These are phyloP conservation scores for Alternaria infectoria DNA, from an alignment of 2,329 filamentous ascomycete genomes.

Conservation along the genomic window DNA sequence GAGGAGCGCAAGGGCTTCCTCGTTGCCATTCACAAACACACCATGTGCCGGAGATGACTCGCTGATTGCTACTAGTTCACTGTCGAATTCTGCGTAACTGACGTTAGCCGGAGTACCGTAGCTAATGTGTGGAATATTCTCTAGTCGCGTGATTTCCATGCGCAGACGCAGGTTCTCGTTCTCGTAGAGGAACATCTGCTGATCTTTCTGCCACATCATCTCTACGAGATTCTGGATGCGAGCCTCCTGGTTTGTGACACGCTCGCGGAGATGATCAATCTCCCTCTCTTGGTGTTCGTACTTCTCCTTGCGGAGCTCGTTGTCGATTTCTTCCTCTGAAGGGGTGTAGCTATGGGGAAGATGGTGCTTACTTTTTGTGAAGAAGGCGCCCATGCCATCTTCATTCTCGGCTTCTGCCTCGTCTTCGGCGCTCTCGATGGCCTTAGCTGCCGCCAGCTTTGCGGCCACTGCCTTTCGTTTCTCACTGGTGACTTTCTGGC, in stretches of 20 bases:
- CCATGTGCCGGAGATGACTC: constrained; percentile 12
- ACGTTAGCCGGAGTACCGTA: constrained; percentile 18
- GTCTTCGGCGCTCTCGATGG: constrained; percentile 14
- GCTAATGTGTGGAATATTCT: background rate
- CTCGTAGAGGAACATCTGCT: constrained; percentile 2
- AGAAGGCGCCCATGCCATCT: constrained; percentile 26
- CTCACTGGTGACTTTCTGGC: constrained; percentile 4
- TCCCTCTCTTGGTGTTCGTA: constrained; percentile 7
- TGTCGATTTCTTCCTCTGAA: background rate
- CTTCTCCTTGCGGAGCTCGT: background rate
- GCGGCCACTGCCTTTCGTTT: constrained; percentile 14
- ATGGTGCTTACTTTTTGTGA: constrained; percentile 24
- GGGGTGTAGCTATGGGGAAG: constrained; percentile 1
- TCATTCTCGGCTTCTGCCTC: constrained; percentile 22
- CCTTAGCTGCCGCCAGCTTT: constrained; percentile 3
- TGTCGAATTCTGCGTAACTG: constrained; percentile 23
- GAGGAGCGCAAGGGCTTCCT: constrained; percentile 29
- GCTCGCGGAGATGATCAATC: constrained; percentile 14
- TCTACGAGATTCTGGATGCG: constrained; percentile 10
- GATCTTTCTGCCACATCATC: constrained; percentile 1
- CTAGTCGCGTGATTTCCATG: background rate
- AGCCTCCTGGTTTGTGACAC: constrained; percentile 6
- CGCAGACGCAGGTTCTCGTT: constrained; percentile 2
- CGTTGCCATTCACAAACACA: constrained; percentile 21
- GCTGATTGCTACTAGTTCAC: constrained; percentile 12